These are phyloP conservation scores for Lantana camara DNA, from an alignment of 257 asterid species.

Conservation along the genomic window DNA sequence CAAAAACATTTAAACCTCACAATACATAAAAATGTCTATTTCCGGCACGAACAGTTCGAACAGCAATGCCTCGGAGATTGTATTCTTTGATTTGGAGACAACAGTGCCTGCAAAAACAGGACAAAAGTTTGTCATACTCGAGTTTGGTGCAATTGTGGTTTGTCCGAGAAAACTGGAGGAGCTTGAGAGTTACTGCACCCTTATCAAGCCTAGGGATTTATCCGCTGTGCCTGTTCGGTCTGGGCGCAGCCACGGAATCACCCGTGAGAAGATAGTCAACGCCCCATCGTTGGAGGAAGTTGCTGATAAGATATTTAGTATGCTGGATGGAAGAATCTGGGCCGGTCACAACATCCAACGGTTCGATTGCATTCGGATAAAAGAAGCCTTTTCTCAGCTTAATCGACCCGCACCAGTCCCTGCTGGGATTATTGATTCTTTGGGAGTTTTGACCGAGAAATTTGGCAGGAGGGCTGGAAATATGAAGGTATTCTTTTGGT, in stretches of 20 bases:
- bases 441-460: slow-evolving; percentile 61
- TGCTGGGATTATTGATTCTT: slow-evolving; percentile 74
- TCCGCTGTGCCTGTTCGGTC: slow-evolving; percentile 56
- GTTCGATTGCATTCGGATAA: slow-evolving; percentile 83
- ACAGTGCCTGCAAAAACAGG: slow-evolving; percentile 70
- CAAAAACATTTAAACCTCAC: too few species aligned
- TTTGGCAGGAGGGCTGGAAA: slow-evolving; percentile 95
- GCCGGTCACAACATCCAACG: slow-evolving; percentile 91
- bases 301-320: slow-evolving; percentile 63
- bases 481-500: slow-evolving; percentile 68
- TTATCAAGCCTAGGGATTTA: slow-evolving; percentile 73
- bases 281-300: slow-evolving; percentile 81
- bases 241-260: slow-evolving; percentile 66
- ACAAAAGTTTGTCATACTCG: slow-evolving; percentile 66
- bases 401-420: slow-evolving; percentile 66
- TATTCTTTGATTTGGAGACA: slow-evolving; percentile 88
- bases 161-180: slow-evolving; percentile 76
- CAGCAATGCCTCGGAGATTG: slow-evolving; percentile 49
- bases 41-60: slow-evolving; percentile 19
- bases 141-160: slow-evolving; percentile 84
- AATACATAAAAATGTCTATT: slow-evolving; percentile 33
- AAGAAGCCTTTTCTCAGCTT: slow-evolving; percentile 66
- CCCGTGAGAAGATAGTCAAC: slow-evolving; percentile 55
- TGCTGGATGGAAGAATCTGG: slow-evolving; percentile 90
- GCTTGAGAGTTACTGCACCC: slow-evolving; percentile 80